Evolutionary conservation across 495 filamentous ascomycete species (phyloP).

Genomic region (Tuber aestivum): DNA sequence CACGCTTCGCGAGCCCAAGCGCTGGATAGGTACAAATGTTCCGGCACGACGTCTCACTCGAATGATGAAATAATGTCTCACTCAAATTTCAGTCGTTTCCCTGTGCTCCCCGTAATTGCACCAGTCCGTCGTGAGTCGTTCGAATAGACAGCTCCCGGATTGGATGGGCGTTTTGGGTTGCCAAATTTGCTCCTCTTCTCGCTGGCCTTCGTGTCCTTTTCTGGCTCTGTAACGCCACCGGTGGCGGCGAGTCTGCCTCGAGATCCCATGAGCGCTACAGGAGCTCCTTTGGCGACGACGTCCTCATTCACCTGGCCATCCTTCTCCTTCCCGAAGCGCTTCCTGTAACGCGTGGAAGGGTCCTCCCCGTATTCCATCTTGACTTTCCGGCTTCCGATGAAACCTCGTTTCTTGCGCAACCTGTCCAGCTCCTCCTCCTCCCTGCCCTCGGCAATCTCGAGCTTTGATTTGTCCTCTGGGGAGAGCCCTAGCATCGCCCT

Average conservation of each 20-base stretch:
- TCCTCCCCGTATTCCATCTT: slow-evolving; percentile 93
- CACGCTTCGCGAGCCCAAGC: background rate
- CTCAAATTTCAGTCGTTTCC: slow-evolving; percentile 79
- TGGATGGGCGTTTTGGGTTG: slow-evolving; percentile 43
- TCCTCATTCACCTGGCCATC: slow-evolving; percentile 41
- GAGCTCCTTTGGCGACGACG: slow-evolving; percentile 22
- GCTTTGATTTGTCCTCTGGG: slow-evolving; percentile 52
- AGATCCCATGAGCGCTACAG: slow-evolving; percentile 12
- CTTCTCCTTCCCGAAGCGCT: slow-evolving; percentile 71
- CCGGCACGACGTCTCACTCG: background rate
- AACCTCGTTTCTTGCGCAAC: slow-evolving; percentile 50
- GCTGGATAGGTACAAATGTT: background rate
- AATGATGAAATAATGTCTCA: background rate
- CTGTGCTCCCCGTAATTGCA: slow-evolving; percentile 70
- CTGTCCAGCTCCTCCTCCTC: slow-evolving; percentile 49
- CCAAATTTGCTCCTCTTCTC: slow-evolving; percentile 44
- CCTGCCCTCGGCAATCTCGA: slow-evolving; percentile 56
- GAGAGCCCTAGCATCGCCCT: slow-evolving; percentile 74
- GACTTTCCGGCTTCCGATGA: slow-evolving; percentile 58
- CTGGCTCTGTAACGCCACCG: slow-evolving; percentile 5
- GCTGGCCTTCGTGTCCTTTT: slow-evolving; percentile 28
- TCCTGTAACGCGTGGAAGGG: slow-evolving; percentile 76
- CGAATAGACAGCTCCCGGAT: slow-evolving; percentile 48
- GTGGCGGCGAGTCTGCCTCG: slow-evolving; percentile 38
- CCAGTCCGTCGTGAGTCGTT: slow-evolving; percentile 57